phyloP scores from a whole-genome alignment of 345 rosid species.

The Lenwebbia sp. region DNA sequence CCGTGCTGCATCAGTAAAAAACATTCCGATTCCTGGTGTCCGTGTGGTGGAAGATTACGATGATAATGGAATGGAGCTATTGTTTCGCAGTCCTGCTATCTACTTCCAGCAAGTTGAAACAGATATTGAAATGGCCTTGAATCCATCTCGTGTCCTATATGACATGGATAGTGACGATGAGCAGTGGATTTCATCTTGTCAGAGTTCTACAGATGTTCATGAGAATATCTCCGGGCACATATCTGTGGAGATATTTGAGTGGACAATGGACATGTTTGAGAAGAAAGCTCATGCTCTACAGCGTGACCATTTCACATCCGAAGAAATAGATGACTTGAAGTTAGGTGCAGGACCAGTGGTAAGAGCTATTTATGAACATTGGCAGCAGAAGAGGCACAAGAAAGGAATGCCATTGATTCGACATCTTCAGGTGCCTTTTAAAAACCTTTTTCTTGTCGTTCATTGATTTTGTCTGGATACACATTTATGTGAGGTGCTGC shows the following conservation, averaged over 20 bases:
- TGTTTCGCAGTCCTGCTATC: slow-evolving; percentile 40
- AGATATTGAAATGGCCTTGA: slow-evolving; percentile 90
- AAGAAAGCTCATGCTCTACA: slow-evolving; percentile 70
- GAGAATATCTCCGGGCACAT: slow-evolving; percentile 21
- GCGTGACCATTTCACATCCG: slow-evolving; percentile 51
- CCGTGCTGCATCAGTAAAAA: slow-evolving; percentile 75
- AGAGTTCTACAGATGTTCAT: slow-evolving; percentile 29
- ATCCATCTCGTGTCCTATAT: slow-evolving; percentile 64
- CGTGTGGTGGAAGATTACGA: slow-evolving; percentile 55
- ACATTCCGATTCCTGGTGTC: slow-evolving; percentile 97
- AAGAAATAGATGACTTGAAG: slow-evolving; percentile 57
- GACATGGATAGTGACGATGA: slow-evolving; percentile 99
- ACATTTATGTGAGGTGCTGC: background rate
- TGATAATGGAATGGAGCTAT: slow-evolving; percentile 27
- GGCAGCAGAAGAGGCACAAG: slow-evolving; percentile 74
- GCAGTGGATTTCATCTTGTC: slow-evolving; percentile 38
- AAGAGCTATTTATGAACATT: slow-evolving; percentile 46
- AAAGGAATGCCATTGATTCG: slow-evolving; percentile 85
- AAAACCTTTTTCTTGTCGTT: background rate
- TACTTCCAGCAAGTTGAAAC: slow-evolving; percentile 72
- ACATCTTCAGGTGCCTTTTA: slow-evolving; percentile 74
- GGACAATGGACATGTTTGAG: slow-evolving; percentile 76
- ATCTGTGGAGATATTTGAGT: slow-evolving; percentile 65
- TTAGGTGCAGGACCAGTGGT: slow-evolving; percentile 42
- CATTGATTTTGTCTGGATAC: background rate